A percentile compares a stretch with the other conserved stretches of the same genome.
Evolutionary conservation across 495 filamentous ascomycete species (phyloP).

Genomic region (Pseudevernia furfuracea): DNA sequence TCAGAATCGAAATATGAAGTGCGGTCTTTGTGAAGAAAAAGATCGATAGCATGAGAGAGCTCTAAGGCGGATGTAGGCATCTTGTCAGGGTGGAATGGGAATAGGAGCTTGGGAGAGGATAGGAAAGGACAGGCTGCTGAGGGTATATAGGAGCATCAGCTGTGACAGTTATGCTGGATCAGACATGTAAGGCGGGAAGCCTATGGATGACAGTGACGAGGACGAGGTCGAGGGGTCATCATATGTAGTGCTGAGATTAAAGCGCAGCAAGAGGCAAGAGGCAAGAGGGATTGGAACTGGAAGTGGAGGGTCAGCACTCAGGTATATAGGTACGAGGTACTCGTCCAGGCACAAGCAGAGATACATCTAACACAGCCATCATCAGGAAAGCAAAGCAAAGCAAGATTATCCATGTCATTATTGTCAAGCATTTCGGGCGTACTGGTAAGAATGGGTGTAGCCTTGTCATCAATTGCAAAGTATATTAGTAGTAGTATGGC

Average conservation of each 20-base stretch:
- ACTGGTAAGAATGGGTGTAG: too few species aligned
- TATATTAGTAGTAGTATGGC: too few species aligned
- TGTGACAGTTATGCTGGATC: background rate
- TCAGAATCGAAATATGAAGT: slow-evolving; percentile 16
- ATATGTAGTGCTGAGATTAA: background rate
- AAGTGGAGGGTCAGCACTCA: background rate
- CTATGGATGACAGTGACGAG: background rate
- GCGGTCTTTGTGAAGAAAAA: slow-evolving; percentile 16
- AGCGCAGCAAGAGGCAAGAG: background rate
- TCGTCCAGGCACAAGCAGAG: too few species aligned
- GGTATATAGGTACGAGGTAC: background rate
- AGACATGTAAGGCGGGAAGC: background rate
- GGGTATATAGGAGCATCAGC: background rate
- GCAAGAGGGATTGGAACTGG: background rate
- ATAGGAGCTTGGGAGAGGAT: background rate
- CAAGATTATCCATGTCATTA: background rate
- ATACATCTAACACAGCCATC: background rate
- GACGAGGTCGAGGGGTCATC: background rate
- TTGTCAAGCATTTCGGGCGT: background rate
- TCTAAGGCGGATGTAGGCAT: slow-evolving; percentile 1
- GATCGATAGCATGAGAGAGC: slow-evolving; percentile 17
- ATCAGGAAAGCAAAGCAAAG: background rate
- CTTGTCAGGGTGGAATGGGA: background rate
- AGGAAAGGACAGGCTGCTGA: background rate
- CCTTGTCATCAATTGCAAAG: too few species aligned